phyloP scores from a whole-genome alignment of 2,329 filamentous ascomycete species.

The Fusarium kyushuense region DNA sequence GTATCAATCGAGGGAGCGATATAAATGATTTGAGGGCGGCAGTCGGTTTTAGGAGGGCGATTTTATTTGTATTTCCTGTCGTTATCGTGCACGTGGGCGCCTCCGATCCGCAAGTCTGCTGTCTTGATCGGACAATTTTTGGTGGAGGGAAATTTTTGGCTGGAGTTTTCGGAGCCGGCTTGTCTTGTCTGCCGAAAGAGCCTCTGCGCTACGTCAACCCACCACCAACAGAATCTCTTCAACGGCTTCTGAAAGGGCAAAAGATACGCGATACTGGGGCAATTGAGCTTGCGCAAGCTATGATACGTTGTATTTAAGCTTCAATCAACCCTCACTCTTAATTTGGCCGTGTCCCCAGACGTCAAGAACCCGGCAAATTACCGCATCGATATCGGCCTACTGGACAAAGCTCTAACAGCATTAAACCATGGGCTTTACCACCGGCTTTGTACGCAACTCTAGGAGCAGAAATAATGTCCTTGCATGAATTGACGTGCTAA shows the following conservation, averaged over 20 bases:
- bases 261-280: slow-evolving; percentile 38
- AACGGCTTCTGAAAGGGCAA: slow-evolving; percentile 30
- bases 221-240: slow-evolving; percentile 45
- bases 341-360: slow-evolving; percentile 40
- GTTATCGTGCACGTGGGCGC: slow-evolving; percentile 29
- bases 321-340: slow-evolving; percentile 28
- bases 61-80: slow-evolving; percentile 6
- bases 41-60: neutral
- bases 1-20: neutral
- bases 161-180: slow-evolving; percentile 48
- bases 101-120: slow-evolving; percentile 22
- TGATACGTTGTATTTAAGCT: slow-evolving; percentile 49
- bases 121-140: slow-evolving; percentile 36
- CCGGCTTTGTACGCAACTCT: slow-evolving; percentile 75
- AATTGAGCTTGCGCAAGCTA: slow-evolving; percentile 50
- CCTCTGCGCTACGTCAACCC: slow-evolving; percentile 48
- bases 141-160: slow-evolving; percentile 52
- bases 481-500: slow-evolving; percentile 14
- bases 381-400: slow-evolving; percentile 48
- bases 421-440: slow-evolving; percentile 75
- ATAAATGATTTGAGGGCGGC: neutral
- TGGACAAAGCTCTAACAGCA: slow-evolving; percentile 42
- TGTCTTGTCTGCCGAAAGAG: slow-evolving; percentile 47
- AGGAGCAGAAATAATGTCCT: neutral
- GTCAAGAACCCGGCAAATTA: slow-evolving; percentile 45